Base-by-base conservation (phyloP, 2,329 filamentous ascomycete species). In the Fusarium bactridioides region DNA sequence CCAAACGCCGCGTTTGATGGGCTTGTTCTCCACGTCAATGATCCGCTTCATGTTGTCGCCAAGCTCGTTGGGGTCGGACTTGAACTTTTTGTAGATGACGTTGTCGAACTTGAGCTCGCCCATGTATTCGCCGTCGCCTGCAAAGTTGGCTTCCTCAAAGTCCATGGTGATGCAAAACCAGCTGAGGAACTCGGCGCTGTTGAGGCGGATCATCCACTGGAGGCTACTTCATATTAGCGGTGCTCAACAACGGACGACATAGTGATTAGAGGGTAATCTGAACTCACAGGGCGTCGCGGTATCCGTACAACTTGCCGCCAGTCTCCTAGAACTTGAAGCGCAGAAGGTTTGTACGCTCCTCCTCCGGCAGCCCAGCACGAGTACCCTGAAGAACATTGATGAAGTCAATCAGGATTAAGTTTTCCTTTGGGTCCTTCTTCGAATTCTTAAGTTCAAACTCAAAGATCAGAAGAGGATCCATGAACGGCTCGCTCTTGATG, bases 161-260 rank as follows among this genome's bases (percentile, higher is more conserved):
- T 47, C 29, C 41, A 68, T 47, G n/a, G 23, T 7, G 40, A 33
- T 21, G 19, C 48, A 57, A 15, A 19, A n/a, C 70, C 69, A 73
- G 8, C 35, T 29, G 2, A 70, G 65, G 2, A 58, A 31, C 5
- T 27, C 19, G 21, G 43, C 33, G 6, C 29, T 38, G 45, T 45
- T 43, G 29, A 73, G 50, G 11, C 69, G 65, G 4, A 73, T 10
- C 65, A 73, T 73, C 70, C 69, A 73, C 57, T 73, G 70, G 2
- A 62, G 59, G 5, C 69, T 73, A 10, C 1, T 7, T 0, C 5
- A 8, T 10, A 7, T 73, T 11, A 73, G 61, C 4, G 4, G 9
- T 2, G 10, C 1, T 12, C 19, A 9, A 11, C 0, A 10, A 0
- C 1, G 2, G 4, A 31, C 12, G 7, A 31, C 6, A 29, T 0